These are phyloP conservation scores for Pseudogymnoascus sp. DNA, from an alignment of 2,329 filamentous ascomycete species.

Conservation along the genomic window DNA sequence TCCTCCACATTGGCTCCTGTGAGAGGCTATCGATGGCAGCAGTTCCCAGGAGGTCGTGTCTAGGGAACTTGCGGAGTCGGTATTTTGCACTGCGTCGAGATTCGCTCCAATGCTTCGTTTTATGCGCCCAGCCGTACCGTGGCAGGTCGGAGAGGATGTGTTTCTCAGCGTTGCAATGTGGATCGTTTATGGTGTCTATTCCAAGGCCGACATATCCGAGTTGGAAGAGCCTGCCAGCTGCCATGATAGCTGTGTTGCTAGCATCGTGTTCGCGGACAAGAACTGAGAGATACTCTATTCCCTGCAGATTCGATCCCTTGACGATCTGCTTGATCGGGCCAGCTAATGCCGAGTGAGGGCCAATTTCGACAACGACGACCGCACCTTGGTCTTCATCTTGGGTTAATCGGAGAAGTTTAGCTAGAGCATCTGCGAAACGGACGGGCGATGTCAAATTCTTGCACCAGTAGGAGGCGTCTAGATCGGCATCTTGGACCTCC, in stretches of 20 bases:
- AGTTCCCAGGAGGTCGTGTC: conserved; percentile 42
- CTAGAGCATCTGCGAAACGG: conserved; percentile 25
- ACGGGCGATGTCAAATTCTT: conserved; percentile 37
- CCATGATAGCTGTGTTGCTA: conserved; percentile 10
- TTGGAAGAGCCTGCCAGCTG: conserved; percentile 13
- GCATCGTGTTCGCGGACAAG: conserved; percentile 15
- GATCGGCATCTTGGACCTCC: not conserved
- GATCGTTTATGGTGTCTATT: not conserved
- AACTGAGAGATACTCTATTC: conserved; percentile 10
- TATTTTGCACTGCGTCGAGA: conserved; percentile 39
- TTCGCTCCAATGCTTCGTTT: conserved; percentile 43
- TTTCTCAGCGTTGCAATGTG: not conserved
- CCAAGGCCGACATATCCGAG: not conserved
- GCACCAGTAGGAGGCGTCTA: conserved; percentile 34
- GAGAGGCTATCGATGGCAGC: conserved; percentile 14
- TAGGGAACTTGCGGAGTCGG: conserved; percentile 35
- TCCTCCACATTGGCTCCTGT: conserved; percentile 22
- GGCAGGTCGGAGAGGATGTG: conserved; percentile 35
- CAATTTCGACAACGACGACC: conserved; percentile 11
- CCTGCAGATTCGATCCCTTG: not conserved
- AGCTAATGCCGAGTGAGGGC: conserved; percentile 30
- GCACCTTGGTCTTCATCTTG: not conserved
- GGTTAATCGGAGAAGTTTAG: not conserved
- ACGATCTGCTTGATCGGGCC: conserved; percentile 27
- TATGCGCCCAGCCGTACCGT: conserved; percentile 46